Percentiles rank a stretch among this genome's conserved stretches.
Evolutionary conservation across 2,329 filamentous ascomycete genomes (phyloP).

Genomic region (Phoma herbarum): DNA sequence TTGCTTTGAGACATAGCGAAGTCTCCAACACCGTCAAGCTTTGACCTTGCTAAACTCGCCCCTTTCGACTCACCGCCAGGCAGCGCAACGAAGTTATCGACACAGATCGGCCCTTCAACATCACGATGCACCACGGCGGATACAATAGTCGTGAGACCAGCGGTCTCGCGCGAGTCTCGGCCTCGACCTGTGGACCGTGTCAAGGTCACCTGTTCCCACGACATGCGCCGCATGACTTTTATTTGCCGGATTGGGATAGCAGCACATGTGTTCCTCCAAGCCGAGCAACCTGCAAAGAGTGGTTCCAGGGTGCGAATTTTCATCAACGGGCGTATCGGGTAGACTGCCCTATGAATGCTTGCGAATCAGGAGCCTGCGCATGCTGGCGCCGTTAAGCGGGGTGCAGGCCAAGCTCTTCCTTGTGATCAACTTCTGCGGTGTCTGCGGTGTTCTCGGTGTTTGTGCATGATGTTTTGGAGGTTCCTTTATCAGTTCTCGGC

Average conservation of each 20-base stretch:
- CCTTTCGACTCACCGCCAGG: not conserved
- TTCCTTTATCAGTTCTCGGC: not conserved
- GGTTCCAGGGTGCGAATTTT: conserved; percentile 23
- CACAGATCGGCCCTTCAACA: conserved; percentile 8
- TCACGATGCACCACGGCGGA: conserved; percentile 23
- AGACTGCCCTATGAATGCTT: conserved; percentile 5
- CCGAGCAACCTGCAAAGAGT: conserved; percentile 18
- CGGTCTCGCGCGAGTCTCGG: conserved; percentile 30
- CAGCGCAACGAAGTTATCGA: conserved; percentile 2
- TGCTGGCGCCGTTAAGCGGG: conserved; percentile 19
- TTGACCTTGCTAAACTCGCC: not conserved
- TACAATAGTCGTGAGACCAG: conserved; percentile 6
- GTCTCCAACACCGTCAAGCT: not conserved
- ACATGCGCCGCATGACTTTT: conserved; percentile 18
- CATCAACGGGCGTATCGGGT: conserved; percentile 17
- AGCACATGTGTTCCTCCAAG: conserved; percentile 5
- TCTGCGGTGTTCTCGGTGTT: conserved; percentile 3
- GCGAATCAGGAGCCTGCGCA: conserved; percentile 20
- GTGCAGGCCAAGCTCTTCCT: conserved; percentile 18
- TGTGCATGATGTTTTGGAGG: conserved; percentile 6
- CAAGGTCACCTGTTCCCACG: conserved; percentile 19
- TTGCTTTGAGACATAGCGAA: not conserved
- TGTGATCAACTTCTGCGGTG: conserved; percentile 11
- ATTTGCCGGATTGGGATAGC: conserved; percentile 18
- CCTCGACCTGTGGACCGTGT: conserved; percentile 20